Base-by-base conservation (phyloP, 148 eudicot species). In the Mesembryanthemum crystallinum region DNA sequence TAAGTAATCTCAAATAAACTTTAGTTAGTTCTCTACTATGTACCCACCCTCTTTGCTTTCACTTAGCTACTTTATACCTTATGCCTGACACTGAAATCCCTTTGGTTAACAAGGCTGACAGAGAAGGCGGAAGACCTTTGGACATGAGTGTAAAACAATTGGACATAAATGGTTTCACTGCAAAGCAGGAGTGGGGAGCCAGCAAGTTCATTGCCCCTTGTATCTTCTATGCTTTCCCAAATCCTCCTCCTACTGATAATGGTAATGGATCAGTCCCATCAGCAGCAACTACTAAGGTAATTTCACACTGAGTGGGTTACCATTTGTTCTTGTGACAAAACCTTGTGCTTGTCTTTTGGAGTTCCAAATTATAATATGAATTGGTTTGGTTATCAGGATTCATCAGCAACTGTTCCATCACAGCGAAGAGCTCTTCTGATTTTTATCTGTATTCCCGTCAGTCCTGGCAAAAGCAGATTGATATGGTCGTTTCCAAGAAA, bases 101-200 rank as follows among this genome's bases (percentile, higher is more conserved):
- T 15, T 71, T 52, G 62, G 14, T 20, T 3, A 72, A 72, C 64
- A 87, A 86, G 88, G 90, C 78, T 12, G 92, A 90, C 71, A 81
- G 95, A 69, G 95, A 90, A 87, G 95, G 95, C 18, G 95, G 95
- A 21, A 83, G 80, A 80, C 95, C 95, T 37, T 72, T 85, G 71
- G 89, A 85, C 14, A 84, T 88, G 20, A 81, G 49, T 67, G 55
- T 90, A 62, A 71, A 84, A 73, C 80, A 81, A 59, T n/a, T 81
- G 23, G 84, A 87, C 76, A 69, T 66, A 69, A 85, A 88, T 58
- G 95, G 95, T 61, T 90, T 87, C 71, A 30, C 21, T 73, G 86
- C 86, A 15, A 76, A 80, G 81, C 90, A 85, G 67, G 79, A 79
- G 3, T 37, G 45, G 17, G 87, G 78, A 33, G 8, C 64, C 8